Evolutionary conservation across 2,329 filamentous ascomycete genomes (phyloP).

Genomic region (Madurella mycetomatis): DNA sequence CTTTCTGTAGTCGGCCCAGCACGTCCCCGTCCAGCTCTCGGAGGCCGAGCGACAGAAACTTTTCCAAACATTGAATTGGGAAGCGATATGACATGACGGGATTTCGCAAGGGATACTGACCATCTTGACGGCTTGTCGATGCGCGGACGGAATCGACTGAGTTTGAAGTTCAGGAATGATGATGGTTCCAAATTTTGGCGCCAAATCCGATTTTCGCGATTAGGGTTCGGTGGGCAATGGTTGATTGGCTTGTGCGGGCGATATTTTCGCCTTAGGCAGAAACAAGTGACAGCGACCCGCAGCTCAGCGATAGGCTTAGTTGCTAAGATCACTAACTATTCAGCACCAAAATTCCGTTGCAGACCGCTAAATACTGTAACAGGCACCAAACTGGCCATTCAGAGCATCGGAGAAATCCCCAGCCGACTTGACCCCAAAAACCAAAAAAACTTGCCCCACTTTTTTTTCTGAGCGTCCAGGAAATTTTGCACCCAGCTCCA

Average conservation of each 20-base stretch:
- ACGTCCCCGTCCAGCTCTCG: constrained; percentile 1
- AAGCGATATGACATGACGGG: constrained; percentile 1
- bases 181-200: constrained; percentile 28
- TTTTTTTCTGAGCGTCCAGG: constrained; percentile 23
- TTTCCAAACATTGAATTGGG: constrained; percentile 7
- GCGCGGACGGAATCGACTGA: constrained; percentile 52
- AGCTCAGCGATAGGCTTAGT: not conserved
- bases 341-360: not conserved
- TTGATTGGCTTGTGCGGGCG: constrained; percentile 24
- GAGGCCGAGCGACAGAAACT: constrained; percentile 11
- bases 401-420: constrained; percentile 16
- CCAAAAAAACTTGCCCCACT: constrained; percentile 18
- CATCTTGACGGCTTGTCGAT: constrained; percentile 52
- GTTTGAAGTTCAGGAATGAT: constrained; percentile 45
- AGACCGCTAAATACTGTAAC: not conserved
- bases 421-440: constrained; percentile 10
- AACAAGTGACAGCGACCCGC: not conserved
- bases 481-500: constrained; percentile 30
- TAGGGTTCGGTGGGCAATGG: constrained; percentile 27
- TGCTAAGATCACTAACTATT: constrained; percentile 7
- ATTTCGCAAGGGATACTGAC: constrained; percentile 33
- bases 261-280: constrained; percentile 20
- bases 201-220: constrained; percentile 28
- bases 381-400: constrained; percentile 7
- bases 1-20: constrained; percentile 7